Evolutionary conservation across 2,329 filamentous ascomycete species (phyloP).

Genomic region (Karstenula rhodostoma): DNA sequence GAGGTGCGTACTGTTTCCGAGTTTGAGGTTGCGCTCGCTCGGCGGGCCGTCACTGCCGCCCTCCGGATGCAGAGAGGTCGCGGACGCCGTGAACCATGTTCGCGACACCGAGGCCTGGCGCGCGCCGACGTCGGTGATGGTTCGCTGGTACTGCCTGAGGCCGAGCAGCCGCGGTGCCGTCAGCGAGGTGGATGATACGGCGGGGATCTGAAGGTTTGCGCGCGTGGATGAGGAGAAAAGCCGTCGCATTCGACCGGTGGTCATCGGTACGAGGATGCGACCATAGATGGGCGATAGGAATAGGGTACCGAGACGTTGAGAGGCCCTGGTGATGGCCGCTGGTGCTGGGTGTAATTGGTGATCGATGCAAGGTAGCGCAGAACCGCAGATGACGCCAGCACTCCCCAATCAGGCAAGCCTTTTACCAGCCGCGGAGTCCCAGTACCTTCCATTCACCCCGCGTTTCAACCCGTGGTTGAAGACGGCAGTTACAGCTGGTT

Average conservation of each 20-base stretch:
- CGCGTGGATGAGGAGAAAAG: slow-evolving; percentile 52
- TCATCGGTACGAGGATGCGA: slow-evolving; percentile 47
- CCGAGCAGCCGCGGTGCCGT: slow-evolving; percentile 38
- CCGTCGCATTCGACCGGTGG: slow-evolving; percentile 57
- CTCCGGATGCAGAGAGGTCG: slow-evolving; percentile 37
- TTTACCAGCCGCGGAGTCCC: background rate
- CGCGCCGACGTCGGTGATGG: slow-evolving; percentile 42
- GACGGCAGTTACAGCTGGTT: background rate
- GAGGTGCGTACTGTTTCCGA: slow-evolving; percentile 63
- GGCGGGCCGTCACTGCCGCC: slow-evolving; percentile 56
- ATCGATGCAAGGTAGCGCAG: slow-evolving; percentile 12
- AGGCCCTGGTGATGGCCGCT: slow-evolving; percentile 5
- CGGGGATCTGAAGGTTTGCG: slow-evolving; percentile 33
- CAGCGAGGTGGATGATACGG: slow-evolving; percentile 31
- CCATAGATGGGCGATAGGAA: slow-evolving; percentile 35
- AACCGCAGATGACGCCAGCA: slow-evolving; percentile 26
- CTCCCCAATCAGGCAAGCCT: background rate
- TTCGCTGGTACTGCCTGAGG: slow-evolving; percentile 44
- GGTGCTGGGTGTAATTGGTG: slow-evolving; percentile 10
- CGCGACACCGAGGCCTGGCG: slow-evolving; percentile 45
- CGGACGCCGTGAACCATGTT: slow-evolving; percentile 55
- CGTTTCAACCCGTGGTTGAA: slow-evolving; percentile 11
- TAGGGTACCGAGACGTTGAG: slow-evolving; percentile 16
- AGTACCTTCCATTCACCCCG: slow-evolving; percentile 14
- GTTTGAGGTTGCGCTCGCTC: slow-evolving; percentile 67